These are phyloP conservation scores for Phytopythium montanum DNA, from an alignment of 352 stramenopile species.

Conservation along the genomic window DNA sequence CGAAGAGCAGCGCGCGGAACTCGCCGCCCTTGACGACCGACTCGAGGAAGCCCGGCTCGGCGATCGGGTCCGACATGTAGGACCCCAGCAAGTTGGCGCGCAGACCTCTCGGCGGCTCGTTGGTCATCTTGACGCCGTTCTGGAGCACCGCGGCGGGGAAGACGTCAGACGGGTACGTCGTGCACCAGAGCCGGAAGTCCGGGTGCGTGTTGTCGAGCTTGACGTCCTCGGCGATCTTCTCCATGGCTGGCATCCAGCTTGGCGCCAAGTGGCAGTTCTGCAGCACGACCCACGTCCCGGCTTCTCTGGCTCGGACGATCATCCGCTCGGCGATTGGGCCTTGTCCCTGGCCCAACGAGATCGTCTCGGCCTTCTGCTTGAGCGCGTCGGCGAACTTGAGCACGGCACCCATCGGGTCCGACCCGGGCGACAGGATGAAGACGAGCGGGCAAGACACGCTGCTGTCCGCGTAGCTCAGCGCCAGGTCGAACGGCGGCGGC, in stretches of 20 bases:
- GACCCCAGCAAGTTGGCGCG: constrained; percentile 89
- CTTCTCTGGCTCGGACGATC: constrained; percentile 78
- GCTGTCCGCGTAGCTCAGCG: constrained; percentile 86
- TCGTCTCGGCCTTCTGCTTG: constrained; percentile 76
- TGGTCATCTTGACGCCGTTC: constrained; percentile 97
- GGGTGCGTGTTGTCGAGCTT: constrained; percentile 77
- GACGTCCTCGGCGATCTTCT: constrained; percentile 89
- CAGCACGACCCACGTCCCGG: constrained; percentile 89
- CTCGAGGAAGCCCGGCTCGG: constrained; percentile 86
- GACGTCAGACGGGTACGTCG: constrained; percentile 92
- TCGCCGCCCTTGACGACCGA: constrained; percentile 67
- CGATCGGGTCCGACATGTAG: constrained; percentile 91
- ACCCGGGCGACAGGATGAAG: constrained; percentile 91
- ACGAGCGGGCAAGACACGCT: constrained; percentile 84
- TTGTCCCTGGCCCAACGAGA: constrained; percentile 92
- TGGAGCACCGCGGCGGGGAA: constrained; percentile 93
- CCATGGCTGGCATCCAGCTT: constrained; percentile 93
- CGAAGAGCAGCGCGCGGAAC: constrained; percentile 89
- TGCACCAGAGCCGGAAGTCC: constrained; percentile 93
- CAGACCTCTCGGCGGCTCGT: constrained; percentile 91
- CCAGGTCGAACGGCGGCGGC: constrained; percentile 87
- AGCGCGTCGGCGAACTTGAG: constrained; percentile 87
- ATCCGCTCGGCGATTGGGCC: constrained; percentile 89
- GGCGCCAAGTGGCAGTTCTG: constrained; percentile 90
- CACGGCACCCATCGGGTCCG: constrained; percentile 89